Base-by-base conservation (phyloP, 345 rosid genomes). In the Salix brachista region DNA sequence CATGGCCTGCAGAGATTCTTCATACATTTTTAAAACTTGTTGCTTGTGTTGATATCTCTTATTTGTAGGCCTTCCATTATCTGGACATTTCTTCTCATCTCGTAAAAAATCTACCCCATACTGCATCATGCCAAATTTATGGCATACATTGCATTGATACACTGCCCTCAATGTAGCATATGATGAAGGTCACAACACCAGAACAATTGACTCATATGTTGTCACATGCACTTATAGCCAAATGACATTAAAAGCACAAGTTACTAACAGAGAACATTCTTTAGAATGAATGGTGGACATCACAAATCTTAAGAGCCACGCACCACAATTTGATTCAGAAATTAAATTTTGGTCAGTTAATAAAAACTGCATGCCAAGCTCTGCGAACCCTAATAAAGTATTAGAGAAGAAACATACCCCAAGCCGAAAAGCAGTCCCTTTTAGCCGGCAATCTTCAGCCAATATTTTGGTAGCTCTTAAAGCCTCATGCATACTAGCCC, bases 341-440 rank as follows among this genome's bases (percentile, higher is more conserved):
- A 11, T 44, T 26, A 26, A 28, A 19, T 28, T 18, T 42, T 25
- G 54, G 66, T 25, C 12, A 48, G 36, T 11, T 11, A 2, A 61
- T 1, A 42, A 44, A 1, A 65, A 73, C 26, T 71, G 50, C 70
- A 41, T 44, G 32, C 36, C 11, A 64, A 17, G 50, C 62, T 39
- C 16, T 64, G 39, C 39, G 4, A 56, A 9, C 62, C 5, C 13
- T n/a, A n/a, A 25, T n/a, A 56, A 56, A n/a, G 64, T 32, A 66
- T 34, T 75, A 36, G 54, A 71, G 56, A 26, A 75, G 68, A 73
- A 46, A 68, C 86, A 76, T 85, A 96, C 99, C 91, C 99, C 98
- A 54, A 96, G 96, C 72, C 97, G 93, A 74, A 93, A 93, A 52
- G 97, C 96, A 80, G 97, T 96, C 76, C 99, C 99, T 65, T 79